Conservation (phyloP, 176 grass and related monocot genomes). For the Secale cereale region DNA sequence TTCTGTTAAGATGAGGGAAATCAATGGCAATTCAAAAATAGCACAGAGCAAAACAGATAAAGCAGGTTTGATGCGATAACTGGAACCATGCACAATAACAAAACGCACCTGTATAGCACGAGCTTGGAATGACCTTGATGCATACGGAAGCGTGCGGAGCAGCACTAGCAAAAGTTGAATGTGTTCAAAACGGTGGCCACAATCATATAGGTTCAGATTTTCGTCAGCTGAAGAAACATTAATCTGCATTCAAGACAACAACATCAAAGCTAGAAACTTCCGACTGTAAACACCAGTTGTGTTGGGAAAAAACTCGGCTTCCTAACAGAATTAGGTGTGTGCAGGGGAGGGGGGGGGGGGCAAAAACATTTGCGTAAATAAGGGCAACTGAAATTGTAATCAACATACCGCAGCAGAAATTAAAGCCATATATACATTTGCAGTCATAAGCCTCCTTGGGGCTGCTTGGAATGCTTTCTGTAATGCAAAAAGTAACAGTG, state of each 20-base stretch:
- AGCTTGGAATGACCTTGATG: conserved; percentile 90
- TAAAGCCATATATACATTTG: conserved; percentile 87
- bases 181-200: conserved; percentile 91
- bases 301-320: background rate
- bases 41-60: background rate
- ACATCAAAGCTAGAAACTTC: background rate
- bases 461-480: conserved; percentile 94
- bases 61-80: background rate
- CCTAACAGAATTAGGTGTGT: too few relatives aligned
- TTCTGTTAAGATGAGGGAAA: background rate
- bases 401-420: conserved; percentile 78
- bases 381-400: background rate
- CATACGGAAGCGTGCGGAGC: conserved; percentile 81
- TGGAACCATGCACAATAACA: conserved; percentile 23
- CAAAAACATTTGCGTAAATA: background rate
- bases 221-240: conserved; percentile 87
- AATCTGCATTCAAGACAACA: conserved; percentile 53
- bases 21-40: conserved; percentile 6
- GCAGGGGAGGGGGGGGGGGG: too few relatives aligned
- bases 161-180: conserved; percentile 84
- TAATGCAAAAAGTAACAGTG: conserved; percentile 87
- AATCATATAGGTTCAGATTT: conserved; percentile 92
- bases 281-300: background rate
- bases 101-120: conserved; percentile 92
- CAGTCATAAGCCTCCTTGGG: conserved; percentile 80